phyloP scores from a whole-genome alignment of 148 eudicot genomes.

The Oxyria digyna region DNA sequence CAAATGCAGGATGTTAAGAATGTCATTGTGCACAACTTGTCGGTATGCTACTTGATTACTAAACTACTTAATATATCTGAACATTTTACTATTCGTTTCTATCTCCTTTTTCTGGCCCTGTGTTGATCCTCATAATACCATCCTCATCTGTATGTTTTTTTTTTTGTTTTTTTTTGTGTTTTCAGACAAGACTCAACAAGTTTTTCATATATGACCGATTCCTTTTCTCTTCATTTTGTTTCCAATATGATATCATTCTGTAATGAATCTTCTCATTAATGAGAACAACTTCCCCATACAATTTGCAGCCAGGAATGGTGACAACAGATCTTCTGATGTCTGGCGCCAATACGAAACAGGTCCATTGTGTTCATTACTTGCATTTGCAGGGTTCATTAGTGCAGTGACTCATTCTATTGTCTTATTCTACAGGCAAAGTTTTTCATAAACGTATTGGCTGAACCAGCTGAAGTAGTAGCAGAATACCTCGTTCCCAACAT shows the following conservation, averaged over 20 bases:
- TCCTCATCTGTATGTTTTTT: background rate
- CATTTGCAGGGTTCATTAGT: background rate
- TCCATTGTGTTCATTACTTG: constrained; percentile 4
- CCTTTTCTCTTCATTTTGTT: background rate
- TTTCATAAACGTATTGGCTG: constrained; percentile 94
- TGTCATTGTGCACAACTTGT: constrained; percentile 81
- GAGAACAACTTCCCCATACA: background rate
- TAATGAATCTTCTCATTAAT: background rate
- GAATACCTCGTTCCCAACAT: constrained; percentile 80
- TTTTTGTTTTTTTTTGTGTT: background rate
- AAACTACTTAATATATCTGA: background rate
- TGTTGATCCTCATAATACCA: background rate
- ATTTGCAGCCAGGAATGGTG: constrained; percentile 92
- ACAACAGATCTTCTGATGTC: constrained; percentile 97
- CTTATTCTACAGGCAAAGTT: constrained; percentile 74
- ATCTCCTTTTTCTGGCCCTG: background rate
- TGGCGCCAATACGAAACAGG: constrained; percentile 95
- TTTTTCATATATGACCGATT: background rate
- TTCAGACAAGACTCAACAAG: background rate
- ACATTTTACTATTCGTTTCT: background rate
- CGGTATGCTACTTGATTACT: constrained; percentile 42
- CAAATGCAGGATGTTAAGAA: constrained; percentile 84
- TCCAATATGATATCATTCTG: background rate
- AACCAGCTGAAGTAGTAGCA: constrained; percentile 92
- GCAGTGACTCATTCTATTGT: background rate